Base-by-base conservation (phyloP, 441 rosid genomes). In the Lepidium campestre region DNA sequence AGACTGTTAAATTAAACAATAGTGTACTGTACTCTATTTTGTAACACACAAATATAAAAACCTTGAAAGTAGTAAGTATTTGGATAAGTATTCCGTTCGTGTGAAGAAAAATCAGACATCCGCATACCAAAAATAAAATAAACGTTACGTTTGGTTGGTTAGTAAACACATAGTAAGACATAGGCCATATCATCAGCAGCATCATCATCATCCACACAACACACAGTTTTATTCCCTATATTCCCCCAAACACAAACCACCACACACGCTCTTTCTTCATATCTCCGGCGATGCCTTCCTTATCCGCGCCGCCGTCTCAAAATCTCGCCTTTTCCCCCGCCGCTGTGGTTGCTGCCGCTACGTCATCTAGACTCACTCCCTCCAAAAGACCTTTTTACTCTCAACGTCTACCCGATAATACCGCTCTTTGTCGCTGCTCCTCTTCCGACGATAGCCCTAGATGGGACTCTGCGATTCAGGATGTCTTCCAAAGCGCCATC, bases 391-490 rank as follows among this genome's bases (percentile, higher is more conserved):
- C 74, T 0, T 81, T 67, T 63, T 84, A 69, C 81, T 81, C 87
- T 59, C 81, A 57, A 10, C 74, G 78, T 45, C 59, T 82, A 47
- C 55, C 80, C 55, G 62, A 73, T 50, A 44, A 84, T 42, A 60
- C 78, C 62, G 57, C 83, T 17, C 19, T 77, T 56, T 74, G 65
- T 62, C 77, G 80, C 70, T 84, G 87, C 37, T 67, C 75, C 20
- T 62, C 84, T n/a, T 37, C 49, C 37, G 65, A 41, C 56, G 71
- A 70, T 68, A 67, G 49, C 50, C 57, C 59, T 44, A 74, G 84
- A 36, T 88, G 96, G 96, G 85, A 81, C 67, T 76, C 86, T 4
- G 72, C 80, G 5, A 69, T 92, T 68, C 92, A 81, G 52, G 86
- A 81, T 42, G 79, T 82, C 11, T 37, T 90, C 57, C 78, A 55